These are phyloP conservation scores for Cercophora sp. DNA, from an alignment of 495 filamentous ascomycete species.

Conservation along the genomic window DNA sequence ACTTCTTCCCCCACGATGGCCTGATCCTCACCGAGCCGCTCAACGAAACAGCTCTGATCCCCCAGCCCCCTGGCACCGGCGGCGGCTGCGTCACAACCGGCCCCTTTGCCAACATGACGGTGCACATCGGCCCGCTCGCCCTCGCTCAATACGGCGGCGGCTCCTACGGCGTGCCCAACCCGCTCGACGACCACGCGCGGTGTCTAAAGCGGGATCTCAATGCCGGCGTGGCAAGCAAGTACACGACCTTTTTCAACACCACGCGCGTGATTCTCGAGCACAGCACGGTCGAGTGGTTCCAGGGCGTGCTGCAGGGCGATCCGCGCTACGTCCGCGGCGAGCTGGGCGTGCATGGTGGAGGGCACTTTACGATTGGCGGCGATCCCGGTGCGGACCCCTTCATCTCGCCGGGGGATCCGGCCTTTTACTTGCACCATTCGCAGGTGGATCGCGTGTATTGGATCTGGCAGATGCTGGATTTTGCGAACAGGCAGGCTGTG, in stretches of 20 bases:
- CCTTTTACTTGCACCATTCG: slow-evolving; percentile 63
- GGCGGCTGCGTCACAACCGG: slow-evolving; percentile 62
- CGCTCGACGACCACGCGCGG: slow-evolving; percentile 48
- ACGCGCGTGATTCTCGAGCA: slow-evolving; percentile 39
- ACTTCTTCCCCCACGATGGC: slow-evolving; percentile 29
- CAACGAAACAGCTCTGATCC: slow-evolving; percentile 2
- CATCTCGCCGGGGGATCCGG: slow-evolving; percentile 58
- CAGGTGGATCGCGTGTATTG: slow-evolving; percentile 66
- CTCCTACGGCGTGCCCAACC: slow-evolving; percentile 9
- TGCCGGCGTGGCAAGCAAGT: slow-evolving; percentile 36
- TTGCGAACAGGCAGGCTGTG: slow-evolving; percentile 42
- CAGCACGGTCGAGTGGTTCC: slow-evolving; percentile 47
- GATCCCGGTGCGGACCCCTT: slow-evolving; percentile 49
- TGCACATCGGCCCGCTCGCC: slow-evolving; percentile 51
- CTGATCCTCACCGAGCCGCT: slow-evolving; percentile 13
- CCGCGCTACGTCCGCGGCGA: slow-evolving; percentile 37
- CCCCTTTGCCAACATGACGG: slow-evolving; percentile 47
- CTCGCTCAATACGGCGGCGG: slow-evolving; percentile 24
- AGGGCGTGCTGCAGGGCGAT: slow-evolving; percentile 41
- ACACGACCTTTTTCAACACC: slow-evolving; percentile 34
- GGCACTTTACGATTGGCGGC: slow-evolving; percentile 47
- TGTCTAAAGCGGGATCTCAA: slow-evolving; percentile 64
- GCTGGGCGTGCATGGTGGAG: slow-evolving; percentile 58
- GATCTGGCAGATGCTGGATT: slow-evolving; percentile 63
- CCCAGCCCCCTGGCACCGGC: slow-evolving; percentile 49